phyloP scores from a whole-genome alignment of 257 asterid species.

The Penstemon eatonii region DNA sequence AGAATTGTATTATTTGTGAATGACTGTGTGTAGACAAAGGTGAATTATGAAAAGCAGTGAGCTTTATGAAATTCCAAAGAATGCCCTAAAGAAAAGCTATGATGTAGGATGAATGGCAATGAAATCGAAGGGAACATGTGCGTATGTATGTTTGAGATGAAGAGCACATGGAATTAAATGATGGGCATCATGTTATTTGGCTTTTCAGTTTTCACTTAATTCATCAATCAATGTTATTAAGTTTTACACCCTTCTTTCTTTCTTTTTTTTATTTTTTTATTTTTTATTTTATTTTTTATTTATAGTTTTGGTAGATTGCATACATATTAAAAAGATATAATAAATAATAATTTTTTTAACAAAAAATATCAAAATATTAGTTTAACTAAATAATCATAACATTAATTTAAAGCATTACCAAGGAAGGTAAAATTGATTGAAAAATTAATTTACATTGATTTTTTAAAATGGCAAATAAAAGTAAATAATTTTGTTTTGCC shows the following conservation, averaged over 20 bases:
- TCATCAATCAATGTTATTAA: slow-evolving; percentile 22
- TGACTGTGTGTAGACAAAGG: slow-evolving; percentile 29
- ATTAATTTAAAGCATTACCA: no score
- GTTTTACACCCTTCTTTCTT: background rate
- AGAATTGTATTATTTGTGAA: background rate
- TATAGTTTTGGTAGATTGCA: background rate
- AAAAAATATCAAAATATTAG: no score
- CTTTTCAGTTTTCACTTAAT: slow-evolving; percentile 25
- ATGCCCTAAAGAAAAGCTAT: slow-evolving; percentile 40
- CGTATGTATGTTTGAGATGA: slow-evolving; percentile 50
- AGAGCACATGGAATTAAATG: slow-evolving; percentile 69
- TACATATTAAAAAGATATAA: no score
- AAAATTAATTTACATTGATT: no score
- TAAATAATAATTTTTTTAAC: no score
- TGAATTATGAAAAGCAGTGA: slow-evolving; percentile 6
- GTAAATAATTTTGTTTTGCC: no score
- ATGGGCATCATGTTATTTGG: slow-evolving; percentile 44
- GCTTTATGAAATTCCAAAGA: slow-evolving; percentile 40
- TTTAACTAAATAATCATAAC: no score
- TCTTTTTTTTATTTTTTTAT: no score
- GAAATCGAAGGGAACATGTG: slow-evolving; percentile 1
- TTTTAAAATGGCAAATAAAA: no score
- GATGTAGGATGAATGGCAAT: slow-evolving; percentile 31
- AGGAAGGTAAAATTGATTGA: no score
- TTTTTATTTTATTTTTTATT: no score